phyloP scores from a whole-genome alignment of 2,329 filamentous ascomycete genomes.

The Amylocarpus encephaloides region DNA sequence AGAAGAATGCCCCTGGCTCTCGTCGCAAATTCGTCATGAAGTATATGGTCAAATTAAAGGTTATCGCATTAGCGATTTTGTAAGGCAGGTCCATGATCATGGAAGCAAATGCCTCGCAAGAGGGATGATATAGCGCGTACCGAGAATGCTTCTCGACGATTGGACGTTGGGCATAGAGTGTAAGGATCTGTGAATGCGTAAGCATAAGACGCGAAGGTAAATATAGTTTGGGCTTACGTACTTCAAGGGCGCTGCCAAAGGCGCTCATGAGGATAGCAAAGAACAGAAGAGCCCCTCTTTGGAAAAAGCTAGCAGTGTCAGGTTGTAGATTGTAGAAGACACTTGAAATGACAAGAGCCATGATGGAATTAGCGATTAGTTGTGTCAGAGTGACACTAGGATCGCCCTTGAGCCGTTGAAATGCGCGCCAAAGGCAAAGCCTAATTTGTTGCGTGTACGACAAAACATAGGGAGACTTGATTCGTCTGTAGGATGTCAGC shows the following conservation, averaged over 20 bases:
- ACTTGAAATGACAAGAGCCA: conserved; percentile 50
- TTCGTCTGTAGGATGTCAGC: conserved; percentile 36
- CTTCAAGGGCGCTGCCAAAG: conserved; percentile 32
- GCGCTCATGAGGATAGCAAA: conserved; percentile 51
- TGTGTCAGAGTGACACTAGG: neutral
- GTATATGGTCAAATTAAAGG: conserved; percentile 53
- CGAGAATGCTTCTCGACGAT: conserved; percentile 42
- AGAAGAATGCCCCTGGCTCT: conserved; percentile 73
- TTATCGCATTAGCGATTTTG: conserved; percentile 44
- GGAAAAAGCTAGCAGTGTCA: conserved; percentile 50
- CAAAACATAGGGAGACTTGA: conserved; percentile 68
- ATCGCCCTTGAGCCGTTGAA: conserved; percentile 34
- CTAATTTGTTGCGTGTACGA: conserved; percentile 56
- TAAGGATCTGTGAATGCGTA: conserved; percentile 47
- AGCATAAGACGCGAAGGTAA: conserved; percentile 34
- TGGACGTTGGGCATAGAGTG: conserved; percentile 43
- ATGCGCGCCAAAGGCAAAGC: conserved; percentile 78
- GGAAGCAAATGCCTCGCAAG: conserved; percentile 47
- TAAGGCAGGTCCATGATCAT: conserved; percentile 51
- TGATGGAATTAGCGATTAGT: neutral
- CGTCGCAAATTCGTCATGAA: conserved; percentile 58
- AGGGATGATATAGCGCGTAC: conserved; percentile 43
- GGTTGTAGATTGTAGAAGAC: conserved; percentile 54
- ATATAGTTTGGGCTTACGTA: conserved; percentile 25
- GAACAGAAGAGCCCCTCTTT: conserved; percentile 55